A percentile compares a stretch with the other conserved stretches of the same genome.
Conservation (phyloP, 2,329 filamentous ascomycete genomes). For the Colletotrichum sp. region DNA sequence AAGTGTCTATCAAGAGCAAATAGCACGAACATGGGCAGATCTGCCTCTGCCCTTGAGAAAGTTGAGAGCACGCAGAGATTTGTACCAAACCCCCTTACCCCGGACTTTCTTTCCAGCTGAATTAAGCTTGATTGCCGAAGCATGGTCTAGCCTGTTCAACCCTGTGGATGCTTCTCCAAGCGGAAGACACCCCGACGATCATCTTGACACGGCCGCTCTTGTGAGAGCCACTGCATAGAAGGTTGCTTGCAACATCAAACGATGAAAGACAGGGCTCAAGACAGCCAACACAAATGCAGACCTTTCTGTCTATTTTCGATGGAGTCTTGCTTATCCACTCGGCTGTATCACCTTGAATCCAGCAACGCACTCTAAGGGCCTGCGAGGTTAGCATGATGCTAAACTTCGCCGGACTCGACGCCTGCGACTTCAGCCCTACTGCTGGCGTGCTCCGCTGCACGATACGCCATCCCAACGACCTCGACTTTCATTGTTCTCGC, state of each 20-base stretch:
- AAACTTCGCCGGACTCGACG: background rate
- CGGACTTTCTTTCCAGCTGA: background rate
- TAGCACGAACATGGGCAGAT: background rate
- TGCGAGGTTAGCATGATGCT: background rate
- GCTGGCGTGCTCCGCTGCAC: background rate
- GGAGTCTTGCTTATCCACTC: background rate
- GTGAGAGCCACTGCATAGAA: background rate
- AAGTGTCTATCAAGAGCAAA: background rate
- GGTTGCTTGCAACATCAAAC: background rate
- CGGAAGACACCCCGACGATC: background rate
- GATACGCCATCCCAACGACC: background rate
- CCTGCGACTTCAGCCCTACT: constrained; percentile 7
- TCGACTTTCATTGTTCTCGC: background rate
- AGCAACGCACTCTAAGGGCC: background rate
- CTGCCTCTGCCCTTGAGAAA: background rate
- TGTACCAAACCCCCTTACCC: background rate
- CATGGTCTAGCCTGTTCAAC: background rate
- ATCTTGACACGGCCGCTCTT: background rate
- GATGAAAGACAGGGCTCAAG: background rate
- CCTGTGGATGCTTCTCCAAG: background rate
- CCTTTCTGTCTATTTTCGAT: background rate
- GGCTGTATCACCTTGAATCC: background rate
- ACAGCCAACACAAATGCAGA: background rate
- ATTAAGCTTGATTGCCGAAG: background rate
- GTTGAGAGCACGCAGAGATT: background rate